phyloP scores from a whole-genome alignment of 495 filamentous ascomycete species.

The Xylaria sp. region DNA sequence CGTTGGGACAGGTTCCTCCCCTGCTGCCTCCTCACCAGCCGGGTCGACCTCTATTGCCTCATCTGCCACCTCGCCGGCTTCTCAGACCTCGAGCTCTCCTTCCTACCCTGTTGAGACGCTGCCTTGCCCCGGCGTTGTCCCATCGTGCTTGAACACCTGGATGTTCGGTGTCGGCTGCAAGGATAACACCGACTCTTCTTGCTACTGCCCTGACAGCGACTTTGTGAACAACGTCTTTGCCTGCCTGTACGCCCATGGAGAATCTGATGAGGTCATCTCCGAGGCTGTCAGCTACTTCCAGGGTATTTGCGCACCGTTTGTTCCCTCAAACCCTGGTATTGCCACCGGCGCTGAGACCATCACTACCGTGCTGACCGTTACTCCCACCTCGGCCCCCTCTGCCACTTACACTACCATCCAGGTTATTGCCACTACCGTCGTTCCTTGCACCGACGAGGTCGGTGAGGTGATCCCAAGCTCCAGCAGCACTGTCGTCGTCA shows the following conservation, averaged over 20 bases:
- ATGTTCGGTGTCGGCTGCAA: conserved; percentile 74
- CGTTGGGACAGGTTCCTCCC: conserved; percentile 31
- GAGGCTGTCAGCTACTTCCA: conserved; percentile 83
- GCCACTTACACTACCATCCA: conserved; percentile 67
- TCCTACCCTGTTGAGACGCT: conserved; percentile 49
- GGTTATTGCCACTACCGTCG: conserved; percentile 57
- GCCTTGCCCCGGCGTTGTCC: conserved; percentile 76
- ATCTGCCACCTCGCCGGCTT: conserved; percentile 31
- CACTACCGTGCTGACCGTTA: conserved; percentile 64
- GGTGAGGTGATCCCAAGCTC: conserved; percentile 58
- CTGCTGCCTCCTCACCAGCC: conserved; percentile 28
- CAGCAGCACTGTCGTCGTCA: conserved; percentile 60
- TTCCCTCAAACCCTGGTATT: conserved; percentile 82
- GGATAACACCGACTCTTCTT: conserved; percentile 81
- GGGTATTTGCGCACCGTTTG: conserved; percentile 84
- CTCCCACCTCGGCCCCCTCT: conserved; percentile 51
- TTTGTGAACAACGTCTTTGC: conserved; percentile 83
- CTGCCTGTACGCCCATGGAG: conserved; percentile 81
- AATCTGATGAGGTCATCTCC: conserved; percentile 68
- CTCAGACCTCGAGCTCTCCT: conserved; percentile 47
- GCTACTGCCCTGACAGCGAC: conserved; percentile 82
- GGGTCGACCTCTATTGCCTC: conserved; percentile 29
- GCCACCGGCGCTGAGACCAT: conserved; percentile 67
- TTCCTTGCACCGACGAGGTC: conserved; percentile 58
- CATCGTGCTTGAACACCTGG: conserved; percentile 95